Conservation (phyloP, 179 eudicot genomes). For the Corrigiola litoralis region DNA sequence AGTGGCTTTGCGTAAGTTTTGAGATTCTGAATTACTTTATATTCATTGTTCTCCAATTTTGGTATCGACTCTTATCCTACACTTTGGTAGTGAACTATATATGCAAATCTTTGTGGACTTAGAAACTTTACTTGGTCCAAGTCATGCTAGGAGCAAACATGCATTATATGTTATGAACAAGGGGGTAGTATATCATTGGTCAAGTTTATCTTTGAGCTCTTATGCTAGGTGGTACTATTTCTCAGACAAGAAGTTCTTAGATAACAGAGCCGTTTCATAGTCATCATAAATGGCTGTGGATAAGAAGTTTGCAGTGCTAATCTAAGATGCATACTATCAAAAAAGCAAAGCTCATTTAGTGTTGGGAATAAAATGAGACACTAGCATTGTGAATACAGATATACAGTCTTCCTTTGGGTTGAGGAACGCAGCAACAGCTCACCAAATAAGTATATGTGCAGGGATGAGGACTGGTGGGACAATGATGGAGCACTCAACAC, state of each 20-base stretch:
- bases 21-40: background rate
- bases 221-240: too few relatives aligned
- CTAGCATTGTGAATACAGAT: background rate
- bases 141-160: too few relatives aligned
- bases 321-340: background rate
- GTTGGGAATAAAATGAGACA: background rate
- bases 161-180: too few relatives aligned
- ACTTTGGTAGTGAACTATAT: too few relatives aligned
- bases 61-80: too few relatives aligned
- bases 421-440: background rate
- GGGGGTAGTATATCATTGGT: background rate
- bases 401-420: background rate
- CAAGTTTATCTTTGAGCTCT: background rate
- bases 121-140: background rate
- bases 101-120: background rate
- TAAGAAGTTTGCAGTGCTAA: too few relatives aligned
- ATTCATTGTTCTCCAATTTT: background rate
- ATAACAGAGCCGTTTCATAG: too few relatives aligned
- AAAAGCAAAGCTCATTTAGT: background rate
- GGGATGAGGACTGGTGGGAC: conserved; percentile 99
- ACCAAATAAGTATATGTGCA: conserved; percentile 20
- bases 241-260: background rate
- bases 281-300: too few relatives aligned
- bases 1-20: background rate
- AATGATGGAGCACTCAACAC: conserved; percentile 97